Evolutionary conservation across 2,329 filamentous ascomycete genomes (phyloP).

Genomic region (Exophiala oligosperma): DNA sequence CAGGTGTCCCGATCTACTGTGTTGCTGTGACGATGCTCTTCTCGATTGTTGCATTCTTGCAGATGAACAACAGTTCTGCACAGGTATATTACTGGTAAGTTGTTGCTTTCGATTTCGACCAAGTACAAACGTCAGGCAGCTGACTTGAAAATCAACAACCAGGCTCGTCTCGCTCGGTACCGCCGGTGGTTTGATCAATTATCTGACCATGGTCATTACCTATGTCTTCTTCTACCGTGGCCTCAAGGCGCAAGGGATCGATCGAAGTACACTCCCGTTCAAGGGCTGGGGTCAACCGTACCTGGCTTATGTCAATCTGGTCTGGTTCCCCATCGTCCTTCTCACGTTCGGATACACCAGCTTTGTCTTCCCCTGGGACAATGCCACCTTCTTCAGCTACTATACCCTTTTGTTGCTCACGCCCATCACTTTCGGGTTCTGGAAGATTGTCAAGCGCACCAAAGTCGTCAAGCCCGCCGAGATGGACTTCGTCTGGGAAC

Average conservation of each 20-base stretch:
- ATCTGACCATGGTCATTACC: constrained; percentile 58
- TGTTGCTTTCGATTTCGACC: too few relatives aligned
- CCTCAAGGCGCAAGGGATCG: constrained; percentile 50
- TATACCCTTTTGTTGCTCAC: constrained; percentile 60
- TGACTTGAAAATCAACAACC: not conserved
- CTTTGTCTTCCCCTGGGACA: constrained; percentile 59
- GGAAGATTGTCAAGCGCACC: constrained; percentile 66
- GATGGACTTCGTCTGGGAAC: constrained; percentile 63
- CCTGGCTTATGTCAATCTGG: constrained; percentile 39
- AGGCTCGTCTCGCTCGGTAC: too few relatives aligned
- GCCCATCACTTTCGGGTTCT: constrained; percentile 56
- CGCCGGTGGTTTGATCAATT: constrained; percentile 50
- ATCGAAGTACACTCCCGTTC: constrained; percentile 58
- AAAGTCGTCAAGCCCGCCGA: constrained; percentile 55
- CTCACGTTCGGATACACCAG: constrained; percentile 53
- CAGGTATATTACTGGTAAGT: constrained; percentile 51
- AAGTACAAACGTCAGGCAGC: constrained; percentile 42
- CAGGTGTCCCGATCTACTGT: constrained; percentile 62
- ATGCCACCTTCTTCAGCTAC: constrained; percentile 66
- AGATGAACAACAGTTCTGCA: constrained; percentile 49
- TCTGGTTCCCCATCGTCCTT: constrained; percentile 44
- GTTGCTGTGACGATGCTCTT: constrained; percentile 57
- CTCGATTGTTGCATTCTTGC: constrained; percentile 55
- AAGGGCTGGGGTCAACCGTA: constrained; percentile 60
- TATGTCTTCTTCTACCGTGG: constrained; percentile 61